Conservation (phyloP, 768 basidiomycete genomes). For the Tulasnella sp. region DNA sequence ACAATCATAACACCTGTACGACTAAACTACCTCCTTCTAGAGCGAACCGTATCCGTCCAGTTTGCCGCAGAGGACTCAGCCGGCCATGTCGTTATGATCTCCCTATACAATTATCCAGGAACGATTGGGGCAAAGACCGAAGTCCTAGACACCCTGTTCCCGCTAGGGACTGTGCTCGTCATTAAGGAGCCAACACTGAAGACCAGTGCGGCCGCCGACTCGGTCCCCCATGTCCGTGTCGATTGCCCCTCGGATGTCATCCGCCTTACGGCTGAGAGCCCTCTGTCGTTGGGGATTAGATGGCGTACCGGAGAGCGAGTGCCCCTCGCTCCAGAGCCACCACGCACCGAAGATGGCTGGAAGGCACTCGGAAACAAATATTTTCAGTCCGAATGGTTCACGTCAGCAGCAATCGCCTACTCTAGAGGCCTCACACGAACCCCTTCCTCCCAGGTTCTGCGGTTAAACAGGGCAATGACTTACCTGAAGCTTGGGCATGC, state of each 20-base stretch:
- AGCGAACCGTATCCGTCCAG: constrained; percentile 22
- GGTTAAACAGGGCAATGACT: constrained; percentile 43
- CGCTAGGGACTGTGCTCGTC: constrained; percentile 36
- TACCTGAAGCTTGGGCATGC: constrained; percentile 41
- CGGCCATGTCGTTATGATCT: constrained; percentile 17
- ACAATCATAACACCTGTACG: background rate
- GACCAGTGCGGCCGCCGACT: background rate
- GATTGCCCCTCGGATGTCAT: constrained; percentile 36
- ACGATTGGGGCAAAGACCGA: background rate
- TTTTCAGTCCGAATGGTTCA: constrained; percentile 28
- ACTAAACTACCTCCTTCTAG: background rate
- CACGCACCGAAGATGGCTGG: constrained; percentile 15
- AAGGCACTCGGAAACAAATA: constrained; percentile 33
- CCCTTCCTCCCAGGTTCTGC: constrained; percentile 37
- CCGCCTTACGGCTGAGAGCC: constrained; percentile 2
- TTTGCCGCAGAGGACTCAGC: constrained; percentile 28
- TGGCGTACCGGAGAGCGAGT: constrained; percentile 26
- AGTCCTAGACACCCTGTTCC: constrained; percentile 37
- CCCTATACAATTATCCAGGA: constrained; percentile 33
- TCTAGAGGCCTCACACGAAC: constrained; percentile 39
- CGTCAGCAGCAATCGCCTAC: constrained; percentile 36
- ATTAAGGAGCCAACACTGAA: constrained; percentile 39
- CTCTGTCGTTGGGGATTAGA: constrained; percentile 1
- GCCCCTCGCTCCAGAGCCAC: background rate
- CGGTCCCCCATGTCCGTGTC: constrained; percentile 34